Conservation (phyloP, 495 filamentous ascomycete species). For the Daldinia caldariorum region DNA sequence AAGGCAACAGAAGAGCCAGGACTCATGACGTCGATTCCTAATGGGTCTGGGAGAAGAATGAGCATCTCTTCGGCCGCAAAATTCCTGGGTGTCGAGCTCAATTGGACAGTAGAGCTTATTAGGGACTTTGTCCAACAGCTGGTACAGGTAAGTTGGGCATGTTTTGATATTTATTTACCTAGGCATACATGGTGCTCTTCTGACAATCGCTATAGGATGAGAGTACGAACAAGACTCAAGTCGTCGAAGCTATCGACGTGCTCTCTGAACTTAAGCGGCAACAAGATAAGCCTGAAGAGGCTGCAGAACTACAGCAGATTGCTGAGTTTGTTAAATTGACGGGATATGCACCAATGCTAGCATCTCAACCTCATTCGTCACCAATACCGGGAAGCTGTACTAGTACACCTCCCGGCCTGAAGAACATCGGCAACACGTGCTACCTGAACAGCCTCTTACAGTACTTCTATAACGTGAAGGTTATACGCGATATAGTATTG, state of each 20-base stretch:
- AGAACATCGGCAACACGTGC: conserved; percentile 96
- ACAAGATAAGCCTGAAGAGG: conserved; percentile 31
- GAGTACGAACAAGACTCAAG: conserved; percentile 20
- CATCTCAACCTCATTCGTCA: conserved; percentile 14
- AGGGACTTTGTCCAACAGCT: conserved; percentile 29
- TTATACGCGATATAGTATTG: conserved; percentile 82
- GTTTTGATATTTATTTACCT: background rate
- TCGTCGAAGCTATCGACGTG: conserved; percentile 43
- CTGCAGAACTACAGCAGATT: conserved; percentile 33
- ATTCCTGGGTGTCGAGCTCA: conserved; percentile 29
- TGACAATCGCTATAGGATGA: conserved; percentile 33
- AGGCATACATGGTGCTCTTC: background rate
- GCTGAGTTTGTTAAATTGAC: conserved; percentile 39
- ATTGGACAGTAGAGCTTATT: conserved; percentile 45
- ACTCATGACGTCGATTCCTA: conserved; percentile 7
- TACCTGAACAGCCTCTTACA: conserved; percentile 97
- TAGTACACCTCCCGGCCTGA: conserved; percentile 64
- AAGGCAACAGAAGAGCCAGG: conserved; percentile 8
- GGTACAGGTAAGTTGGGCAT: conserved; percentile 24
- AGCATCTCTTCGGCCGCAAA: conserved; percentile 32
- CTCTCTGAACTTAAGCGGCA: conserved; percentile 41
- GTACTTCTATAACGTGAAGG: conserved; percentile 89
- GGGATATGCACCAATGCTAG: conserved; percentile 2
- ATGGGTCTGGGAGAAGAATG: conserved; percentile 29
- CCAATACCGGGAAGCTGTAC: background rate